phyloP scores from a whole-genome alignment of 257 asterid genomes.

The Ajuga chamaepitys region DNA sequence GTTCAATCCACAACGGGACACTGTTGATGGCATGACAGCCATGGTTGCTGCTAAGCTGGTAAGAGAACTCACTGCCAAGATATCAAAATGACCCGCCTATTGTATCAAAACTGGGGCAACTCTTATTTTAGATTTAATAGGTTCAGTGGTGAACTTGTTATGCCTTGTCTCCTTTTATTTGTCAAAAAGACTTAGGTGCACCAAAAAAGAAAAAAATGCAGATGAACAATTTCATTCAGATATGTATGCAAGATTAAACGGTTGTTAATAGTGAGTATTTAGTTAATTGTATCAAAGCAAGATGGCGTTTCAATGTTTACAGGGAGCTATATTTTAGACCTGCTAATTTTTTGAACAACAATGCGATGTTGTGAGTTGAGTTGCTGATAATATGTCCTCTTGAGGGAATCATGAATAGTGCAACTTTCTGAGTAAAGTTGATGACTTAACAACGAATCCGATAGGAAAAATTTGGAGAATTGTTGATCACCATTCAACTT shows the following conservation, averaged over 20 bases:
- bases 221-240: background rate
- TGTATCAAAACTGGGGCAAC: background rate
- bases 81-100: conserved; percentile 48
- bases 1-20: conserved; percentile 95
- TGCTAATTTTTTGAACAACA: background rate
- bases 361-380: background rate
- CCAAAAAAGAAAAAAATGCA: background rate
- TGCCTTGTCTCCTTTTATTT: conserved; percentile 5
- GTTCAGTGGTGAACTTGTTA: background rate
- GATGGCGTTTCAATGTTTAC: background rate
- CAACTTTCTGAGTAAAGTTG: background rate
- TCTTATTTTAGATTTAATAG: conserved; percentile 5
- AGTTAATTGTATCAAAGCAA: background rate
- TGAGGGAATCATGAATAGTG: background rate
- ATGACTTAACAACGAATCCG: background rate
- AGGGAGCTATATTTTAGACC: background rate
- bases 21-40: conserved; percentile 97
- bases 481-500: background rate
- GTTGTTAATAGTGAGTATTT: background rate
- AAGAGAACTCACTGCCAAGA: conserved; percentile 85
- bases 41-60: conserved; percentile 98
- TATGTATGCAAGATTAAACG: background rate
- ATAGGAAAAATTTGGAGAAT: background rate
- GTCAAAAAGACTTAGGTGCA: background rate
- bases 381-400: background rate